Conservation (phyloP, 2,329 filamentous ascomycete species). For the Aspergillus pseudotamarii region DNA sequence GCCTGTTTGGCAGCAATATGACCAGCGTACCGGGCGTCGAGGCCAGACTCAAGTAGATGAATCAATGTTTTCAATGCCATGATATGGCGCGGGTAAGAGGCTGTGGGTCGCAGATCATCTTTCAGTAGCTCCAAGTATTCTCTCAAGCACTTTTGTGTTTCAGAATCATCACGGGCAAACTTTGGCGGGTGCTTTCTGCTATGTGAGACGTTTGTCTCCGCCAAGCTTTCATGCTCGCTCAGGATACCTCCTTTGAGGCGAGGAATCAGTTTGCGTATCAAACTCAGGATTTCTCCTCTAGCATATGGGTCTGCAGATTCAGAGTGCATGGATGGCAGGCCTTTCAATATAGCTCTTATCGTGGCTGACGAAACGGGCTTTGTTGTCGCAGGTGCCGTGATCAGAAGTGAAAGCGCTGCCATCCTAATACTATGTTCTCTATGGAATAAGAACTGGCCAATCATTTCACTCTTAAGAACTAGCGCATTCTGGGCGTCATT, state of each 20-base stretch:
- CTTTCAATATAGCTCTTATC: slow-evolving; percentile 64
- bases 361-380: slow-evolving; percentile 68
- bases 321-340: slow-evolving; percentile 73
- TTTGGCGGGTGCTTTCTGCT: slow-evolving; percentile 20
- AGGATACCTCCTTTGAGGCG: slow-evolving; percentile 69
- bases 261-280: slow-evolving; percentile 75
- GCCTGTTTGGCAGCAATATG: slow-evolving; percentile 51
- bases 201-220: slow-evolving; percentile 12
- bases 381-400: slow-evolving; percentile 74
- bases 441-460: slow-evolving; percentile 45
- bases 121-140: slow-evolving; percentile 77
- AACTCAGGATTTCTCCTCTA: slow-evolving; percentile 75
- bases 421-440: slow-evolving; percentile 69
- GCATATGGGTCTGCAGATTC: slow-evolving; percentile 82
- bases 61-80: slow-evolving; percentile 73
- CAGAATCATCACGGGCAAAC: slow-evolving; percentile 55
- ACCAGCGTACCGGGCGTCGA: slow-evolving; percentile 55
- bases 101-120: slow-evolving; percentile 73
- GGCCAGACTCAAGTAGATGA: slow-evolving; percentile 68
- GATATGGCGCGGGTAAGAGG: slow-evolving; percentile 88
- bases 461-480: slow-evolving; percentile 38
- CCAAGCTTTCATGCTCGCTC: slow-evolving; percentile 32
- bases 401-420: slow-evolving; percentile 78
- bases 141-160: slow-evolving; percentile 59
- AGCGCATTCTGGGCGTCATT: slow-evolving; percentile 23